Evolutionary conservation across 768 basidiomycete species (phyloP).

Genomic region (Cyathus striatus): DNA sequence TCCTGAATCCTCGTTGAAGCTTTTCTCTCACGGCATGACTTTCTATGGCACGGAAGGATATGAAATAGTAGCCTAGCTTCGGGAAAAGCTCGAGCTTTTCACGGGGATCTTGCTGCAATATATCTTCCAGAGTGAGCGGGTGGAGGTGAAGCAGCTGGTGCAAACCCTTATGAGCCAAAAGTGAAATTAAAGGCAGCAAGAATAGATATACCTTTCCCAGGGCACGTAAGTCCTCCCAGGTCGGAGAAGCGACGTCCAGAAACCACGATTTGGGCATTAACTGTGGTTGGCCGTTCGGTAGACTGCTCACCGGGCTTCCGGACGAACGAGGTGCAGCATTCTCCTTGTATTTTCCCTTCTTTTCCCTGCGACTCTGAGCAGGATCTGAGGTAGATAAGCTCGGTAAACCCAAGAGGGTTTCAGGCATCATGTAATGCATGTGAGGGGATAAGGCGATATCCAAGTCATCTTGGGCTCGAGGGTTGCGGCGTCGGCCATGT

Average conservation of each 20-base stretch:
- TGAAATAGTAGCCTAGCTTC: conserved; percentile 86
- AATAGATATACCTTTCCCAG: conserved; percentile 64
- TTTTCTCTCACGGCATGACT: conserved; percentile 38
- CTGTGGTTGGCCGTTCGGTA: not conserved
- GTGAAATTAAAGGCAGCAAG: not conserved
- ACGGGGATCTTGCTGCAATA: conserved; percentile 83
- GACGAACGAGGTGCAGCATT: conserved; percentile 2
- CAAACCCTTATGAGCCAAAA: too few species aligned
- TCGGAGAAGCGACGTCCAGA: conserved; percentile 84
- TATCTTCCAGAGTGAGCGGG: conserved; percentile 90
- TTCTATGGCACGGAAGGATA: conserved; percentile 83
- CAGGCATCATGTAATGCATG: not conserved
- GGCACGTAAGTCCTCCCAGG: conserved; percentile 81
- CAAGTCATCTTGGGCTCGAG: conserved; percentile 3
- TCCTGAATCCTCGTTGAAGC: conserved; percentile 24
- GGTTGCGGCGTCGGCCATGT: conserved; percentile 15
- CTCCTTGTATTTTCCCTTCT: conserved; percentile 46
- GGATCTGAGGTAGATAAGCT: too few species aligned
- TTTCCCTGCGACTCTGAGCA: conserved; percentile 14
- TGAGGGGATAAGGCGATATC: not conserved
- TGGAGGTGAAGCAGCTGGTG: conserved; percentile 78
- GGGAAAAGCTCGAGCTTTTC: conserved; percentile 90
- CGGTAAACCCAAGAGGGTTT: not conserved
- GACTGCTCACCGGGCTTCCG: not conserved
- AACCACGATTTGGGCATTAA: conserved; percentile 69